phyloP scores from a whole-genome alignment of 768 basidiomycete genomes.

The Paxillus ammoniavirescens region DNA sequence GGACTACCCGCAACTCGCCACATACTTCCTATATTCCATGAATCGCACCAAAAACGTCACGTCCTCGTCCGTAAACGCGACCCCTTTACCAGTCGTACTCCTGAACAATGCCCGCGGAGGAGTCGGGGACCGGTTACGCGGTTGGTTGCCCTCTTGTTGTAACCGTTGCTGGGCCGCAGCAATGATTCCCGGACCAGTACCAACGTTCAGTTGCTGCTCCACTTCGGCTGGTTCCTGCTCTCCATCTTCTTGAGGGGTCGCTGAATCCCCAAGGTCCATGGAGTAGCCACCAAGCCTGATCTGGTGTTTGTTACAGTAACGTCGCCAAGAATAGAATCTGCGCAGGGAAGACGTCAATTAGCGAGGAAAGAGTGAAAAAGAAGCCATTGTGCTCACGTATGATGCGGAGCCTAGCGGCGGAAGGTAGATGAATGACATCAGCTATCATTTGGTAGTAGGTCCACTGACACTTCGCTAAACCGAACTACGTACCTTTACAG shows the following conservation, averaged over 20 bases:
- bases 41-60: conserved; percentile 73
- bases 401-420: conserved; percentile 69
- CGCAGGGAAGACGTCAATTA: neutral
- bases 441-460: conserved; percentile 5
- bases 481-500: conserved; percentile 59
- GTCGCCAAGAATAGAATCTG: conserved; percentile 88
- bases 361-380: neutral
- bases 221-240: conserved; percentile 42
- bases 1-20: neutral
- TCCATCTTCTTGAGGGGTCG: conserved; percentile 42
- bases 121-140: conserved; percentile 72
- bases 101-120: conserved; percentile 77
- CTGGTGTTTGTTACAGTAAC: conserved; percentile 91
- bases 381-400: conserved; percentile 55
- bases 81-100: conserved; percentile 88
- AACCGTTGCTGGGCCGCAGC: conserved; percentile 43
- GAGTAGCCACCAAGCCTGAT: conserved; percentile 84
- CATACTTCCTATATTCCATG: conserved; percentile 74
- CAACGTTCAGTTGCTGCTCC: conserved; percentile 36
- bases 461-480: neutral
- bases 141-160: conserved; percentile 33
- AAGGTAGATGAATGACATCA: neutral
- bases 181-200: conserved; percentile 44
- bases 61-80: conserved; percentile 85
- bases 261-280: conserved; percentile 63